Base-by-base conservation (phyloP, 1,139 yeast genomes). In the Yueomyces sp. region DNA sequence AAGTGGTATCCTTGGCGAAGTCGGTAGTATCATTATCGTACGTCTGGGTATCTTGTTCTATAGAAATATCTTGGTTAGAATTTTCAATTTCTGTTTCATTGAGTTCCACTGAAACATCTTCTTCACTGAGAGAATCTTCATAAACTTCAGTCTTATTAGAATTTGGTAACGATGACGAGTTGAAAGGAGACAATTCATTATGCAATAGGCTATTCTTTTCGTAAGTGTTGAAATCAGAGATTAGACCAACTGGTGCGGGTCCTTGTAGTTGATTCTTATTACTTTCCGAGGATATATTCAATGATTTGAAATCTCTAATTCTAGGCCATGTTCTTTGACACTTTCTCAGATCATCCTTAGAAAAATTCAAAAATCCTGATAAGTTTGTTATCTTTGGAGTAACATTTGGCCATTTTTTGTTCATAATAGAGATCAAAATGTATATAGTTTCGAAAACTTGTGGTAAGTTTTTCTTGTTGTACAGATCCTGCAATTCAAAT, bases 381-480 rank as follows among this genome's bases (percentile, higher is more conserved):
- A 82, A 64, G 48, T 76, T 75, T 35, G 72, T 73, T 52, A 91
- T 74, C 7, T 69, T 65, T 0, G 93, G 89, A 26, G 81, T 78
- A 27, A 51, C 51, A 3, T 52, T 44, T 30, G 56, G 52, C 68
- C 63, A 46, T 68, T 59, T 66, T 64, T 67, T 67, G 66, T 56
- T 61, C 76, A 75, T 52, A 80, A 70, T 65, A 78, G 78, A 62
- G 39, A 91, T 80, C 53, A 91, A 67, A 1, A 96, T 96, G 64
- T 91, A 96, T 37, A 91, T 67, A 54, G 97, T 87, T 60, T 87
- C 89, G 63, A 93, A 83, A 27, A 93, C 97, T 57, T 86, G 89
- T 26, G 98, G 97, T 27, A 89, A 75, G 55, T 91, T 85, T 55
- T 87, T 89, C 54, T 84, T 83, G 59, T 91, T 97, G 62, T 87